Conservation (phyloP, 768 basidiomycete species). For the Lentinula boryana region DNA sequence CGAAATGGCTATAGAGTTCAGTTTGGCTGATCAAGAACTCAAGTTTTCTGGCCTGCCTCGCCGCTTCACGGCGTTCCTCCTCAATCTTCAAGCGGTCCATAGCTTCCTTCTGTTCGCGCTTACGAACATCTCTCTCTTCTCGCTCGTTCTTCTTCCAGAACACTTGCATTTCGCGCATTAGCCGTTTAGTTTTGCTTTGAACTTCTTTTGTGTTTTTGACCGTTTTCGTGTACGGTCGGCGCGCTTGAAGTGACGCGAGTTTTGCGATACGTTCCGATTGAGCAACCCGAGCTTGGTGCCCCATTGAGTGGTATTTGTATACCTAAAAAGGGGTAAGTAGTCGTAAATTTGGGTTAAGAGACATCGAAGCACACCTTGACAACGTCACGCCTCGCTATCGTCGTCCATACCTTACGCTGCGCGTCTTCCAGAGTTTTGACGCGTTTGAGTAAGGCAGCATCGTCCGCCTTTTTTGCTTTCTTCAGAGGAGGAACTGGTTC, state of each 20-base stretch:
- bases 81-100: slow-evolving; percentile 81
- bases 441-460: slow-evolving; percentile 64
- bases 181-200: slow-evolving; percentile 77
- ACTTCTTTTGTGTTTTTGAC: slow-evolving; percentile 77
- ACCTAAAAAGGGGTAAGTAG: slow-evolving; percentile 41
- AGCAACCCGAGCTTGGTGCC: slow-evolving; percentile 58
- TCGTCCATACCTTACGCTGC: slow-evolving; percentile 86
- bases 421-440: slow-evolving; percentile 75
- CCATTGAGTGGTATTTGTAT: slow-evolving; percentile 68
- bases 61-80: slow-evolving; percentile 90
- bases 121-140: slow-evolving; percentile 88
- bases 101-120: slow-evolving; percentile 93
- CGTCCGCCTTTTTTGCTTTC: slow-evolving; percentile 75
- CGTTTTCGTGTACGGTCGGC: slow-evolving; percentile 67
- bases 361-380: slow-evolving; percentile 55
- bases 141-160: slow-evolving; percentile 99
- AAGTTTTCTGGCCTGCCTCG: slow-evolving; percentile 90
- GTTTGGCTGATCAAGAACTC: slow-evolving; percentile 99
- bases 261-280: slow-evolving; percentile 76
- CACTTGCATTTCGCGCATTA: slow-evolving; percentile 94
- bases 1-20: slow-evolving; percentile 98
- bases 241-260: slow-evolving; percentile 70
- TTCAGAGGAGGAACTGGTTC: slow-evolving; percentile 65
- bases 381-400: slow-evolving; percentile 79
- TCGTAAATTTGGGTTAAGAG: background rate